These are phyloP conservation scores for Salix udensis DNA, from an alignment of 345 rosid species.

Conservation along the genomic window DNA sequence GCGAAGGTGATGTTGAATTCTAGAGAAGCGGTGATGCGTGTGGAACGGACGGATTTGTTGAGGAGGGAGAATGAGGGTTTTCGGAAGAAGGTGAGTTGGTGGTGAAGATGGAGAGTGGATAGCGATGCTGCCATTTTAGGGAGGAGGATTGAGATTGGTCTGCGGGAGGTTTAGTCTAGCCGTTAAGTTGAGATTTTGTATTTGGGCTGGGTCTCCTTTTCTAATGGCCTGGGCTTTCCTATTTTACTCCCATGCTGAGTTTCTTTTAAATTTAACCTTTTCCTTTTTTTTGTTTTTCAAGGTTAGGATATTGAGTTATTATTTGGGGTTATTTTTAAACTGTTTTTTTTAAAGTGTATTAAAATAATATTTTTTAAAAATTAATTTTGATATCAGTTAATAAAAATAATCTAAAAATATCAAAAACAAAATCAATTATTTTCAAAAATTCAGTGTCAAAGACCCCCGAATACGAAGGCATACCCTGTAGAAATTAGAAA, in stretches of 20 bases:
- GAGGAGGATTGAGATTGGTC: background rate
- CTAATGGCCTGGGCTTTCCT: background rate
- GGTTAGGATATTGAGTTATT: too few relatives aligned
- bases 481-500: too few relatives aligned
- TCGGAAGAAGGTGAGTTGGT: conserved; percentile 33
- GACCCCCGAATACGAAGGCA: too few relatives aligned
- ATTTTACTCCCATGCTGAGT: background rate
- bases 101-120: conserved; percentile 25
- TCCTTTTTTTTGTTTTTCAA: background rate
- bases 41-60: conserved; percentile 39
- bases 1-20: conserved; percentile 84
- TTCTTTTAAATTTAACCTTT: background rate
- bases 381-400: too few relatives aligned
- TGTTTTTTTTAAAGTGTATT: too few relatives aligned
- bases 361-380: too few relatives aligned
- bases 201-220: background rate
- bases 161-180: background rate
- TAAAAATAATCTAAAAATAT: too few relatives aligned
- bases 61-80: conserved; percentile 29
- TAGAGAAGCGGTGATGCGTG: conserved; percentile 41
- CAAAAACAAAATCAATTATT: too few relatives aligned
- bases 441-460: too few relatives aligned
- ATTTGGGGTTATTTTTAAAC: too few relatives aligned
- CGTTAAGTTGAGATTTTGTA: background rate
- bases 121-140: conserved; percentile 30